These are phyloP conservation scores for Rhodotorula sp. DNA, from an alignment of 1,284 basidiomycete genomes.

Conservation along the genomic window DNA sequence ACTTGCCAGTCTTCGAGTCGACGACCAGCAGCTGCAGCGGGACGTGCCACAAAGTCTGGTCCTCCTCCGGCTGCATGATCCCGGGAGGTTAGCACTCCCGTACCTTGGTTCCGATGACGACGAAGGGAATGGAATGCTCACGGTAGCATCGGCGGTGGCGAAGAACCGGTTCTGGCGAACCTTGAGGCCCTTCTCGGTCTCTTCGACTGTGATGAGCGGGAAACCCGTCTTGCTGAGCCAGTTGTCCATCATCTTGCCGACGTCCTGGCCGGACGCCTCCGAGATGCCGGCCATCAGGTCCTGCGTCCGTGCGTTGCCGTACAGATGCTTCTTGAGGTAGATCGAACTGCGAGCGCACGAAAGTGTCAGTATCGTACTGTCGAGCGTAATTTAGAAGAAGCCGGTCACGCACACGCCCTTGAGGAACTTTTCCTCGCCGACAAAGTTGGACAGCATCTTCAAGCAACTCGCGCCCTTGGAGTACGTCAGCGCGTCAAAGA, in stretches of 20 bases:
- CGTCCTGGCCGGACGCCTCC: constrained; percentile 72
- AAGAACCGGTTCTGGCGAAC: constrained; percentile 87
- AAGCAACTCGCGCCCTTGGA: constrained; percentile 81
- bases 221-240: constrained; percentile 74
- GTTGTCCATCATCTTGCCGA: constrained; percentile 81
- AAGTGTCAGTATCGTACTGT: too few species aligned
- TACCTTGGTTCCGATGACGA: too few species aligned
- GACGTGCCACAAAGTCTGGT: constrained; percentile 85
- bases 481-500: constrained; percentile 49
- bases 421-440: constrained; percentile 73
- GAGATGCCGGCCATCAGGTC: constrained; percentile 90
- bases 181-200: constrained; percentile 60
- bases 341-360: constrained; percentile 52
- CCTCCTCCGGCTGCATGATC: constrained; percentile 62
- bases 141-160: constrained; percentile 71
- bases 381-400: neutral
- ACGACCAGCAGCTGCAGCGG: constrained; percentile 73
- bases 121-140: neutral
- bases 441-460: constrained; percentile 84
- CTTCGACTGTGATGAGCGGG: constrained; percentile 75
- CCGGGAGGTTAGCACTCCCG: too few species aligned
- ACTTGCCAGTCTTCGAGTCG: constrained; percentile 49
- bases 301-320: constrained; percentile 78
- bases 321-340: constrained; percentile 83
- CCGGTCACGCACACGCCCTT: constrained; percentile 46